Evolutionary conservation across 768 basidiomycete species (phyloP).

Genomic region (Suillus subluteus): DNA sequence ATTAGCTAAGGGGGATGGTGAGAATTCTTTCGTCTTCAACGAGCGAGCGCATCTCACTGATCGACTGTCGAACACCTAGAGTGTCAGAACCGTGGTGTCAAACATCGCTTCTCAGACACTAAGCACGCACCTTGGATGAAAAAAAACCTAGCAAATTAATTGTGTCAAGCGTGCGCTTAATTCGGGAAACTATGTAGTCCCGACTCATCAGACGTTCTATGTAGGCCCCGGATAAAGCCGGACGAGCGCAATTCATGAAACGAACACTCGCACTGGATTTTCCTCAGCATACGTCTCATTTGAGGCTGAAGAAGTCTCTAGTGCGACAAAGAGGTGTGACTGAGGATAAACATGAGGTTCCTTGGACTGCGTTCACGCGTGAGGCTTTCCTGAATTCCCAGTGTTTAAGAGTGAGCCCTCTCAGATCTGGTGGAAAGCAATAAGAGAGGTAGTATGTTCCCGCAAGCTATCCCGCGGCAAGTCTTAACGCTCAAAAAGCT

Average conservation of each 20-base stretch:
- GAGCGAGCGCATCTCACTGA: neutral
- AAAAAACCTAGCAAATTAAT: neutral
- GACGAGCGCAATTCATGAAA: neutral
- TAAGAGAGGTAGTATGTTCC: neutral
- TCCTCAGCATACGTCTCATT: neutral
- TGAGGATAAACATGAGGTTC: neutral
- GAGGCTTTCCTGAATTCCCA: no score
- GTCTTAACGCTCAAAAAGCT: neutral
- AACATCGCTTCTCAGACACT: neutral
- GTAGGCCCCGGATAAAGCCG: neutral
- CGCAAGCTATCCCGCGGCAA: neutral
- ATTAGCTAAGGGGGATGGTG: neutral
- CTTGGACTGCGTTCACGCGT: neutral
- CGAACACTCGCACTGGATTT: neutral
- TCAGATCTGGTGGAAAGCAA: neutral
- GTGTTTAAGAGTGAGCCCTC: neutral
- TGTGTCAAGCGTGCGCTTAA: neutral
- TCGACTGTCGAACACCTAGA: neutral
- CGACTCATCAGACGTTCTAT: neutral
- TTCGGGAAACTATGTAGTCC: neutral
- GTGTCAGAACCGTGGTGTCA: neutral
- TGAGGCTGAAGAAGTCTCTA: neutral
- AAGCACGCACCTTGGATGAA: neutral
- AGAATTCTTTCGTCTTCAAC: neutral
- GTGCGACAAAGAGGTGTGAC: neutral